phyloP scores from a whole-genome alignment of 2,329 filamentous ascomycete genomes.

The Alternaria triticina region DNA sequence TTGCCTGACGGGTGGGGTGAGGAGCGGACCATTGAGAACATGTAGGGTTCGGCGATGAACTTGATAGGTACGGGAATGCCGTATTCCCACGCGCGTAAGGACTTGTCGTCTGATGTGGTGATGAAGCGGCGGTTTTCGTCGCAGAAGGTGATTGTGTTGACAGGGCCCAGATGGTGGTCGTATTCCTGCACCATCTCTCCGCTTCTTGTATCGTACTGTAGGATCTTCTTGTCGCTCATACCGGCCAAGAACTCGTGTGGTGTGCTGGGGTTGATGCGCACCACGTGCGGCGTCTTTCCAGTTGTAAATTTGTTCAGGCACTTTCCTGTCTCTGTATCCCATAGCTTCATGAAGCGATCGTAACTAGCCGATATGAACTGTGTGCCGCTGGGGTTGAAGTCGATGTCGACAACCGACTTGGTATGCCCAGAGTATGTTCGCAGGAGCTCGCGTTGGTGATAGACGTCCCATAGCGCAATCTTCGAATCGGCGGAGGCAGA shows the following conservation, averaged over 20 bases:
- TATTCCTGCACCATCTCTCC: slow-evolving; percentile 93
- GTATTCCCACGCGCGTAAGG: slow-evolving; percentile 95
- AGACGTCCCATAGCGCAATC: slow-evolving; percentile 93
- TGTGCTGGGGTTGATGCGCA: slow-evolving; percentile 88
- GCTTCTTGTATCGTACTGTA: slow-evolving; percentile 90
- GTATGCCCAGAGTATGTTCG: slow-evolving; percentile 91
- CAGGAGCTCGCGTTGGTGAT: slow-evolving; percentile 85
- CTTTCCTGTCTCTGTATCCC: slow-evolving; percentile 94
- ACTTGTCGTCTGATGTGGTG: slow-evolving; percentile 97
- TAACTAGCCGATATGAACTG: slow-evolving; percentile 92
- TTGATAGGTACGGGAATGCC: slow-evolving; percentile 98
- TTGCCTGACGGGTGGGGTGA: slow-evolving; percentile 87
- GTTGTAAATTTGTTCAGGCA: slow-evolving; percentile 90
- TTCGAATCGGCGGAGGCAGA: slow-evolving; percentile 90
- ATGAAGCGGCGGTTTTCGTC: slow-evolving; percentile 96
- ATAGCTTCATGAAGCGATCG: slow-evolving; percentile 95
- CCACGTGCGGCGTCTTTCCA: slow-evolving; percentile 92
- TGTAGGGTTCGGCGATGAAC: slow-evolving; percentile 95
- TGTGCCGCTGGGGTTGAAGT: slow-evolving; percentile 81
- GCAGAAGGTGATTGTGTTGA: slow-evolving; percentile 97
- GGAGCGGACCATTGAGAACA: slow-evolving; percentile 93
- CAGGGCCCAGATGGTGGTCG: slow-evolving; percentile 94
- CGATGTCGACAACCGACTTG: slow-evolving; percentile 87
- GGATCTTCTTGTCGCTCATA: slow-evolving; percentile 98
- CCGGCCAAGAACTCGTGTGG: slow-evolving; percentile 92